These are phyloP conservation scores for Colletotrichum chlorophyti DNA, from an alignment of 2,329 filamentous ascomycete genomes.

Conservation along the genomic window DNA sequence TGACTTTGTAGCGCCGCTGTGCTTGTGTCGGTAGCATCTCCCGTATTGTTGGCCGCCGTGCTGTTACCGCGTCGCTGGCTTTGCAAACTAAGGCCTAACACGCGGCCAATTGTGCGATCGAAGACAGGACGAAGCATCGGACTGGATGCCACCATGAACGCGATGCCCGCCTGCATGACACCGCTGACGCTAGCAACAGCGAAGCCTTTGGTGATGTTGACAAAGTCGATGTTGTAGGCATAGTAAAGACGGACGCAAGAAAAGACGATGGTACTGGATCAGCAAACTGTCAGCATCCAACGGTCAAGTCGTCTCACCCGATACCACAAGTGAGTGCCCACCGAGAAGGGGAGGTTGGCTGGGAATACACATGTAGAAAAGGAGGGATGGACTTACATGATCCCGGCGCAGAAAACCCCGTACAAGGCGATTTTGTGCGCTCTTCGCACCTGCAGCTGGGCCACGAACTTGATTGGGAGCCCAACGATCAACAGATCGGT, in stretches of 20 bases:
- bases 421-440: conserved; percentile 29
- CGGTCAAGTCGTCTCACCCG: not conserved
- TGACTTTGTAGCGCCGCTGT: not conserved
- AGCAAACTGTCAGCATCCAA: too few species aligned
- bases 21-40: not conserved
- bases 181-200: conserved; percentile 25
- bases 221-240: conserved; percentile 29
- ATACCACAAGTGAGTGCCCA: too few species aligned
- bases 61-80: not conserved
- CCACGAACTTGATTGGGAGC: conserved; percentile 28
- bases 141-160: conserved; percentile 30
- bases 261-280: conserved; percentile 26
- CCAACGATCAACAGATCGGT: conserved; percentile 30
- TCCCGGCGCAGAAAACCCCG: conserved; percentile 29
- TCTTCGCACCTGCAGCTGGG: conserved; percentile 23
- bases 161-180: conserved; percentile 27
- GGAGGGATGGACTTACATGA: conserved; percentile 30
- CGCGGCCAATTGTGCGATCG: conserved; percentile 24
- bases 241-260: conserved; percentile 29
- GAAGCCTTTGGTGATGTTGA: conserved; percentile 26
- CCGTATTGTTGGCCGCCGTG: not conserved
- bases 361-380: too few species aligned
- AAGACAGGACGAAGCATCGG: conserved; percentile 31
- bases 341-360: too few species aligned
- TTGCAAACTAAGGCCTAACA: conserved; percentile 8